Evolutionary conservation across 2,329 filamentous ascomycete species (phyloP).

Genomic region (Alternaria dauci): DNA sequence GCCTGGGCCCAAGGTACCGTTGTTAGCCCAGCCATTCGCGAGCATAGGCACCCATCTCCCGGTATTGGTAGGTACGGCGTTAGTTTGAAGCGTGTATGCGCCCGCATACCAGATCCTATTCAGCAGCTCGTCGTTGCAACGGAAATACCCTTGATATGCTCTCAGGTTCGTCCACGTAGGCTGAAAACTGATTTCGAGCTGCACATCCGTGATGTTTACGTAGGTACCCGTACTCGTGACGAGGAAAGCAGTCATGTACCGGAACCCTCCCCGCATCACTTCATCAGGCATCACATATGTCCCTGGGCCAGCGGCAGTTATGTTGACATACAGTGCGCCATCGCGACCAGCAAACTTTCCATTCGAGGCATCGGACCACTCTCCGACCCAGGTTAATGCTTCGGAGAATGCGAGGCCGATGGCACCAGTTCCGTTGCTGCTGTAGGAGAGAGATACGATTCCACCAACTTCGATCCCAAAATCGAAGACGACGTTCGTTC

Average conservation of each 20-base stretch:
- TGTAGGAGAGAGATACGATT: slow-evolving; percentile 62
- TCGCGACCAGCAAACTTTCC: slow-evolving; percentile 51
- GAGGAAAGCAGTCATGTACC: slow-evolving; percentile 61
- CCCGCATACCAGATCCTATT: slow-evolving; percentile 67
- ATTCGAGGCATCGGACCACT: slow-evolving; percentile 55
- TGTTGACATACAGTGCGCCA: slow-evolving; percentile 58
- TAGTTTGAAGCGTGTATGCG: slow-evolving; percentile 53
- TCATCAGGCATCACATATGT: slow-evolving; percentile 56
- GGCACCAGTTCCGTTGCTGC: slow-evolving; percentile 48
- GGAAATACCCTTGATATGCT: slow-evolving; percentile 52
- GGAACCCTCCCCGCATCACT: slow-evolving; percentile 61
- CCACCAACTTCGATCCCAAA: slow-evolving; percentile 68
- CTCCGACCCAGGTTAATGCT: slow-evolving; percentile 55
- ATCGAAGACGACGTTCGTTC: slow-evolving; percentile 65
- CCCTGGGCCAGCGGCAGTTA: slow-evolving; percentile 46
- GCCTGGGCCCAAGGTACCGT: slow-evolving; percentile 45
- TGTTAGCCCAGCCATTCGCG: slow-evolving; percentile 46
- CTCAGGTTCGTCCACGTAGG: slow-evolving; percentile 59
- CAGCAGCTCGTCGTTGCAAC: slow-evolving; percentile 53
- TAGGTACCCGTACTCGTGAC: slow-evolving; percentile 47
- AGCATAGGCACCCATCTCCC: slow-evolving; percentile 39
- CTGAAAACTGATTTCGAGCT: slow-evolving; percentile 58
- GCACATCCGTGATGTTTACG: slow-evolving; percentile 51
- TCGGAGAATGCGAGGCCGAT: slow-evolving; percentile 55
- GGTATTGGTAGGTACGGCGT: slow-evolving; percentile 46